Conservation (phyloP, 2,329 filamentous ascomycete genomes). For the Aspergillus japonicus region DNA sequence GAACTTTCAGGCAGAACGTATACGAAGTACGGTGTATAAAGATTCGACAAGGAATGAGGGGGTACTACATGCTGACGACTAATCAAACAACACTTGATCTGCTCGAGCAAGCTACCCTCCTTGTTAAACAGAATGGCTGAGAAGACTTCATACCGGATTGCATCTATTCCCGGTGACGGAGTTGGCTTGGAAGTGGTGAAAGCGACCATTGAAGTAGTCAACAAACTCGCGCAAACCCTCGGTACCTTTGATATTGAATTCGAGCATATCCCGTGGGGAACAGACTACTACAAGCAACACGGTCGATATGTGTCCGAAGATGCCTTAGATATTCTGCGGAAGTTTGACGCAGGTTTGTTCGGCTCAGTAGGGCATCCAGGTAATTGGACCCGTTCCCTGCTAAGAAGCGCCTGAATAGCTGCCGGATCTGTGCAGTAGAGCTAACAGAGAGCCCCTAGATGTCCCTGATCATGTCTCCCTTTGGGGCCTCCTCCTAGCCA, state of each 20-base stretch:
- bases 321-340: slow-evolving; percentile 50
- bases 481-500: slow-evolving; percentile 56
- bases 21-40: background rate
- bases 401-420: background rate
- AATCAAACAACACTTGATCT: background rate
- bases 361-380: slow-evolving; percentile 59
- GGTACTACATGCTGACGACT: background rate
- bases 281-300: slow-evolving; percentile 47
- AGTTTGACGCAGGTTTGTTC: slow-evolving; percentile 58
- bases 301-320: slow-evolving; percentile 56
- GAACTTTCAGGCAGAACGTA: slow-evolving; percentile 9
- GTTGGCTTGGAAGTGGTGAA: slow-evolving; percentile 64
- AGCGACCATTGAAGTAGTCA: slow-evolving; percentile 52
- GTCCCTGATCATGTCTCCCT: slow-evolving; percentile 59
- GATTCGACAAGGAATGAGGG: background rate
- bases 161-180: slow-evolving; percentile 63
- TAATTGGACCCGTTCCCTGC: slow-evolving; percentile 24
- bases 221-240: slow-evolving; percentile 45
- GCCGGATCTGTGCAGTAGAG: background rate
- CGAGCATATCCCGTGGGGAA: slow-evolving; percentile 45
- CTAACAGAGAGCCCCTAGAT: slow-evolving; percentile 30
- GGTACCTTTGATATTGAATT: slow-evolving; percentile 53
- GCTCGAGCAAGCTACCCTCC: background rate
- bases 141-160: slow-evolving; percentile 45
- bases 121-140: background rate